phyloP scores from a whole-genome alignment of 306 rosid genomes.

The Lagenaria siceraria region DNA sequence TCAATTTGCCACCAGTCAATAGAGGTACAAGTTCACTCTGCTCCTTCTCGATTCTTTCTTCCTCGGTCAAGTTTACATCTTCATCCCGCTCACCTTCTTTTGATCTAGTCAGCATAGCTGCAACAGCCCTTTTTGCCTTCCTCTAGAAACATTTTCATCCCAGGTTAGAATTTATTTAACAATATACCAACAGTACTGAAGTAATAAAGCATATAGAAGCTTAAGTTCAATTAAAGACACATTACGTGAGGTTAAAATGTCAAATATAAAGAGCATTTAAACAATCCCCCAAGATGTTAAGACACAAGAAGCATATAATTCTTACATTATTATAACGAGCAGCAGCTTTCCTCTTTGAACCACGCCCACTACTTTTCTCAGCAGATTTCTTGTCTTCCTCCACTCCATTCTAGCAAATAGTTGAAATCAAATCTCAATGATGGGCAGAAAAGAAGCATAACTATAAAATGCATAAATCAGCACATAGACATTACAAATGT shows the following conservation, averaged over 20 bases:
- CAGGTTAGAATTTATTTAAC: not conserved
- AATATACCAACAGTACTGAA: not conserved
- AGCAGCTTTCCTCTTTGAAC: conserved; percentile 59
- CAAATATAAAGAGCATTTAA: not conserved
- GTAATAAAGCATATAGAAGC: not conserved
- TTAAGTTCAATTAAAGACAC: not conserved
- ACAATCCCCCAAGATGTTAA: not conserved
- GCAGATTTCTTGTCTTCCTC: conserved; percentile 30
- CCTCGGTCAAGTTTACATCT: conserved; percentile 50
- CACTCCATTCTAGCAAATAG: conserved; percentile 37
- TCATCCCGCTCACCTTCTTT: conserved; percentile 46
- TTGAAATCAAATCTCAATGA: conserved; percentile 10
- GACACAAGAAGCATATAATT: not conserved
- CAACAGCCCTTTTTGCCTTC: conserved; percentile 87
- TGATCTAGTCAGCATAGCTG: conserved; percentile 86
- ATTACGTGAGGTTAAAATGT: not conserved
- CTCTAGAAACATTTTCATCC: conserved; percentile 18
- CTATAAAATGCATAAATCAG: conserved; percentile 3
- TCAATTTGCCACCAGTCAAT: conserved; percentile 78
- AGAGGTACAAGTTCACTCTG: conserved; percentile 80
- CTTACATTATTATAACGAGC: conserved; percentile 54
- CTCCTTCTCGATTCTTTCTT: conserved; percentile 57
- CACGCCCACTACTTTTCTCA: conserved; percentile 44
- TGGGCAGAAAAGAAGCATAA: not conserved
- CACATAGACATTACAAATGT: conserved; percentile 28